phyloP scores from a whole-genome alignment of 768 basidiomycete species.

The Boletellus sp. region DNA sequence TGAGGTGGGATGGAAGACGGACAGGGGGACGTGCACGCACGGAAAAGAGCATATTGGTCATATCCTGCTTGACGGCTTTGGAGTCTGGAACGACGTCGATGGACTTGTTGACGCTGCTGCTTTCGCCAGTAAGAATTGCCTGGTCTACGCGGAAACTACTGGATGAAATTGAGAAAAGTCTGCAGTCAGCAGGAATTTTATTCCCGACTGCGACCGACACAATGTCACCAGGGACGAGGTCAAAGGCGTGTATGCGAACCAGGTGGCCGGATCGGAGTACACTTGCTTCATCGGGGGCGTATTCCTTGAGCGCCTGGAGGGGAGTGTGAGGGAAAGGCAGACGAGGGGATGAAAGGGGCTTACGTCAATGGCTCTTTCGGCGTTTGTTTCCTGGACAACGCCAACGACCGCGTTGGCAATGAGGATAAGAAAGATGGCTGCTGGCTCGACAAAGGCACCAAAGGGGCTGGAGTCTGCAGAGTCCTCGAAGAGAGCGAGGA shows the following conservation, averaged over 20 bases:
- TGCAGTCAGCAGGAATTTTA: constrained; percentile 92
- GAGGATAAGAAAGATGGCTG: constrained; percentile 93
- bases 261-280: constrained; percentile 73
- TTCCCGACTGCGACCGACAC: constrained; percentile 89
- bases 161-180: constrained; percentile 83
- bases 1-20: background rate
- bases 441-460: constrained; percentile 92
- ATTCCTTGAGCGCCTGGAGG: constrained; percentile 86
- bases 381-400: constrained; percentile 94
- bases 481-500: constrained; percentile 86
- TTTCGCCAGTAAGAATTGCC: constrained; percentile 95
- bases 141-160: constrained; percentile 95
- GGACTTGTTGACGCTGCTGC: constrained; percentile 81
- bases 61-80: constrained; percentile 94
- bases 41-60: constrained; percentile 94
- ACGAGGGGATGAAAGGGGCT: constrained; percentile 31
- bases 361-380: constrained; percentile 96
- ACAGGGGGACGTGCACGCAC: constrained; percentile 36
- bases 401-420: constrained; percentile 97
- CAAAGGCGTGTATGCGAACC: constrained; percentile 74
- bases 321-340: background rate
- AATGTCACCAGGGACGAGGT: constrained; percentile 94
- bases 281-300: constrained; percentile 95
- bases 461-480: constrained; percentile 59
- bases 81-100: constrained; percentile 62